Evolutionary conservation across 1,284 basidiomycete species (phyloP).

Genomic region (Microbotryomycetes sp.): DNA sequence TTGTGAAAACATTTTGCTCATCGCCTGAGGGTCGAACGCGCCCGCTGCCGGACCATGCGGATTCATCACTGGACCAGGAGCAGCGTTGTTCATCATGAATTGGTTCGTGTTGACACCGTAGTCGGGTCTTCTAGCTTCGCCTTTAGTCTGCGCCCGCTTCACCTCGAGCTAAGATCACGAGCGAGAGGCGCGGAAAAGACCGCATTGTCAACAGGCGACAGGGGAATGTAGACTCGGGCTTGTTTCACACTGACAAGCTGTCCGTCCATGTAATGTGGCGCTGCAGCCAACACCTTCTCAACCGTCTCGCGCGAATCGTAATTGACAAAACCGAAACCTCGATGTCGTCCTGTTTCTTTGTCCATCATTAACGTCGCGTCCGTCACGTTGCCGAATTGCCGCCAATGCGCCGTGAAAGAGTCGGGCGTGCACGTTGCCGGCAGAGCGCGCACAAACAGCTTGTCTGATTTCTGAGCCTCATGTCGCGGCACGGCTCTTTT

Average conservation of each 20-base stretch:
- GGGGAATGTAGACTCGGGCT: neutral
- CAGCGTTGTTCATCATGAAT: neutral
- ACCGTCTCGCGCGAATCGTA: slow-evolving; percentile 81
- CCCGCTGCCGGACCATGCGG: slow-evolving; percentile 11
- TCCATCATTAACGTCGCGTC: slow-evolving; percentile 99
- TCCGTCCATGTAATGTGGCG: slow-evolving; percentile 43
- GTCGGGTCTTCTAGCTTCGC: slow-evolving; percentile 21
- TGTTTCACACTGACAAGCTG: too few relatives aligned
- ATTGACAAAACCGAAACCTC: slow-evolving; percentile 97
- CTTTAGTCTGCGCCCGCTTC: slow-evolving; percentile 31
- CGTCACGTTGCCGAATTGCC: slow-evolving; percentile 80
- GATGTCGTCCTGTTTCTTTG: slow-evolving; percentile 87
- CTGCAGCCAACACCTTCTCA: slow-evolving; percentile 49
- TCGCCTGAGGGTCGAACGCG: slow-evolving; percentile 48
- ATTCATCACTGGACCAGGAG: neutral
- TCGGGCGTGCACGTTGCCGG: slow-evolving; percentile 87
- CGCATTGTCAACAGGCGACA: neutral
- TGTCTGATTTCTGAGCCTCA: slow-evolving; percentile 66
- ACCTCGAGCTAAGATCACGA: slow-evolving; percentile 25
- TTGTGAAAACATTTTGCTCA: slow-evolving; percentile 52
- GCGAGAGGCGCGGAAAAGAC: neutral
- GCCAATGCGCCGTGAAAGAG: slow-evolving; percentile 85
- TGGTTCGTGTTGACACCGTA: slow-evolving; percentile 23
- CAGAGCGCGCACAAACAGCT: slow-evolving; percentile 89
- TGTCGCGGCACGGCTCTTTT: slow-evolving; percentile 96